Evolutionary conservation across 2,329 filamentous ascomycete species (phyloP), one percentile per base, ranked within the genome.

Genomic region (Dactylonectria macrodidyma): DNA sequence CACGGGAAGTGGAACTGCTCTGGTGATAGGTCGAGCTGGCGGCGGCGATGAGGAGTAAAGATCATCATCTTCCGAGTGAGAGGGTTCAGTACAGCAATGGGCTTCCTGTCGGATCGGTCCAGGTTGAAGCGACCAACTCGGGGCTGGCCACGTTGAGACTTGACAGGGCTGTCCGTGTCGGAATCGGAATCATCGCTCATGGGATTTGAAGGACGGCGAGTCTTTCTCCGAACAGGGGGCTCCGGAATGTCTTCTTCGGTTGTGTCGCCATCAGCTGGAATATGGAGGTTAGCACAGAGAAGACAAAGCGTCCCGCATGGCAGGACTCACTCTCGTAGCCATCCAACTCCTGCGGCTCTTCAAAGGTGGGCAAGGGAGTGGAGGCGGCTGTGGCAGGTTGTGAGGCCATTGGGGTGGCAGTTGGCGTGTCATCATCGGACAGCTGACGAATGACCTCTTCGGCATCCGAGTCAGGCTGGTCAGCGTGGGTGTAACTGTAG

Each of bases 51-150:
- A 7, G 87, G 88, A 0, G 88, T 90, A 72, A 90, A 90, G 62
- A 90, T 89, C 85, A 90, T 89, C 85, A 90, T 87, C 78, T 89
- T 90, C 65, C 87, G 83, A 2, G 88, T 87, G 60, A 83, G 79
- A 2, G 88, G 87, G 69, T 90, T 88, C 41, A 89, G 78, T 22
- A 90, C 87, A 26, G 87, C 88, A 60, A 90, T 86, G 8, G 88
- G 88, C 71, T 90, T 90, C 72, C 85, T 85, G 67, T 85, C 83
- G 2, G 84, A 84, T 59, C 83, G 84, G 73, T 89, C 85, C 12
- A 90, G 79, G 62, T 86, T 85, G 77, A 88, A 89, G 34, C 85
- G 85, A 16, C 87, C 85, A 3, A 88, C 78, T 24, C 87, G 87
- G 19, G 88, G 88, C 63, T 87, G 84, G 24, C 87, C 87, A 48